Conservation (phyloP, 2,329 filamentous ascomycete genomes). For the Ophioceras dolichostomum region DNA sequence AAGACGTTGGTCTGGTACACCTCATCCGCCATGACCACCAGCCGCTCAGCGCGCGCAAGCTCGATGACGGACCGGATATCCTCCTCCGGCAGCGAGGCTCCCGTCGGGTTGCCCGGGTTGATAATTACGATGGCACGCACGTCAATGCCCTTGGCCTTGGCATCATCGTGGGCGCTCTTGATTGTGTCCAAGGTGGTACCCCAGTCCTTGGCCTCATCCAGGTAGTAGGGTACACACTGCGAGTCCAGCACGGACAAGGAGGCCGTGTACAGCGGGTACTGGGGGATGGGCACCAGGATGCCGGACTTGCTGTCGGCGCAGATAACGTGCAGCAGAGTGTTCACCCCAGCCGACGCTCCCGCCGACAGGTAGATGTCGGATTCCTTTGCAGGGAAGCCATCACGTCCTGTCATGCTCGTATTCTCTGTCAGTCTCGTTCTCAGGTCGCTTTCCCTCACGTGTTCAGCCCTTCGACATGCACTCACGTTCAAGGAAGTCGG, state of each 20-base stretch:
- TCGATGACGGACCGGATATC: conserved; percentile 80
- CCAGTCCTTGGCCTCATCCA: conserved; percentile 81
- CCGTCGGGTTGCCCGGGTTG: conserved; percentile 96
- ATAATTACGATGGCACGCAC: conserved; percentile 92
- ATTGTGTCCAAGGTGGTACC: conserved; percentile 77
- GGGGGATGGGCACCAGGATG: conserved; percentile 87
- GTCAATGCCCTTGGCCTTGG: conserved; percentile 65
- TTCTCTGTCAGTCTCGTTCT: no score
- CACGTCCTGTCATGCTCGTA: conserved; percentile 49
- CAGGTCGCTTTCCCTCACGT: no score
- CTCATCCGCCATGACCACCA: conserved; percentile 90
- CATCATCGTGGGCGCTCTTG: conserved; percentile 58
- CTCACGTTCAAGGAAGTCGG: conserved; percentile 80
- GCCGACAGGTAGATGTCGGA: conserved; percentile 80
- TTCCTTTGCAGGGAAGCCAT: conserved; percentile 75
- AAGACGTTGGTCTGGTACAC: conserved; percentile 99
- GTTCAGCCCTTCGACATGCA: no score
- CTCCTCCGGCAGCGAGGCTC: conserved; percentile 65
- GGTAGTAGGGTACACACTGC: conserved; percentile 80
- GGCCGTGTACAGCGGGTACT: conserved; percentile 96
- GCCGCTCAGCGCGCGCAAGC: conserved; percentile 70
- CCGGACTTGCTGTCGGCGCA: conserved; percentile 67
- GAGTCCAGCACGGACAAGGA: conserved; percentile 79
- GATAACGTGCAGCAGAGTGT: conserved; percentile 83
- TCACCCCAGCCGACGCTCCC: conserved; percentile 89